phyloP scores from a whole-genome alignment of 441 rosid genomes.

The Populus hybrid region DNA sequence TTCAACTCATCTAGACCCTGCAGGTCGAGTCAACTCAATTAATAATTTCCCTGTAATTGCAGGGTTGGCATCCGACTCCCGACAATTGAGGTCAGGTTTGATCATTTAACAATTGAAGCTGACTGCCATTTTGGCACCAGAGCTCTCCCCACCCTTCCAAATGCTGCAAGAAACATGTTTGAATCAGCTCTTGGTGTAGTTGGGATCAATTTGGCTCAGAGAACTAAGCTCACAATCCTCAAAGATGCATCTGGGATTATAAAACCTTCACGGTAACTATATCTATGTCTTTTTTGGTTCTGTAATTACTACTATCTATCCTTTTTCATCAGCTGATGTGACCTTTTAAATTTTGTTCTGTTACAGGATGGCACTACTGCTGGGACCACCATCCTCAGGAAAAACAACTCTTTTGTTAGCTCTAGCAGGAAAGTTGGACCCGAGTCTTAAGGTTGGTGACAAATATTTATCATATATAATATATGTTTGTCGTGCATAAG shows the following conservation, averaged over 20 bases:
- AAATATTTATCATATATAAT: background rate
- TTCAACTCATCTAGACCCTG: background rate
- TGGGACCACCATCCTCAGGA: slow-evolving; percentile 33
- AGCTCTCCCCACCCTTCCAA: slow-evolving; percentile 67
- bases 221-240: slow-evolving; percentile 53
- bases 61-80: slow-evolving; percentile 67
- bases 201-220: slow-evolving; percentile 46
- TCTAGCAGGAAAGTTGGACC: slow-evolving; percentile 51
- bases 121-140: slow-evolving; percentile 61
- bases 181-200: slow-evolving; percentile 51
- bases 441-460: slow-evolving; percentile 35
- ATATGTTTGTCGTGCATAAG: background rate
- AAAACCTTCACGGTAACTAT: slow-evolving; percentile 53
- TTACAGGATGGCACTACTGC: slow-evolving; percentile 50
- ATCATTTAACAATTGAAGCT: slow-evolving; percentile 53
- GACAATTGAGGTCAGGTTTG: slow-evolving; percentile 64
- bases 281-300: background rate
- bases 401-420: slow-evolving; percentile 31
- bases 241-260: slow-evolving; percentile 63
- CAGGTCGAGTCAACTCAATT: background rate
- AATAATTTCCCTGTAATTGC: background rate
- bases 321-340: background rate
- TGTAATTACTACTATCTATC: background rate
- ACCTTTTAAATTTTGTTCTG: background rate
- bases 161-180: slow-evolving; percentile 49